Conservation (phyloP, 1,284 basidiomycete species). For the Fomitopsis schrenkii region DNA sequence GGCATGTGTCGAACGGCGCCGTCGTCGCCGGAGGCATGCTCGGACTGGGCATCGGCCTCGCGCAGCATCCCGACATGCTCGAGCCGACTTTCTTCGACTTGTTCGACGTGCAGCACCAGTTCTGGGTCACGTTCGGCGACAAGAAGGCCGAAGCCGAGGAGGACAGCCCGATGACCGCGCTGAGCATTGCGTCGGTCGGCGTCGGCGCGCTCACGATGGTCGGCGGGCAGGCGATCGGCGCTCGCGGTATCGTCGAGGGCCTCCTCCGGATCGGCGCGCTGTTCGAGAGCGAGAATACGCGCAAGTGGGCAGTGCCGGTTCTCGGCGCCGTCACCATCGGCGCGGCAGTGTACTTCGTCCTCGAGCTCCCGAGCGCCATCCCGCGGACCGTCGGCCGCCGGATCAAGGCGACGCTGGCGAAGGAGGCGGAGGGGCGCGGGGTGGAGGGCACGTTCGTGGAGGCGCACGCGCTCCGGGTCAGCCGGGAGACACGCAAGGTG, state of each 20-base stretch:
- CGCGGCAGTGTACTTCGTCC: conserved; percentile 77
- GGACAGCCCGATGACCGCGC: conserved; percentile 59
- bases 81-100: conserved; percentile 80
- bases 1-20: conserved; percentile 41
- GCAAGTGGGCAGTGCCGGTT: conserved; percentile 87
- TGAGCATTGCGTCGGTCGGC: conserved; percentile 75
- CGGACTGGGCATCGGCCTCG: conserved; percentile 74
- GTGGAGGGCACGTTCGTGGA: conserved; percentile 60
- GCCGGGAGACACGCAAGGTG: conserved; percentile 92
- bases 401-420: conserved; percentile 57
- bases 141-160: conserved; percentile 36
- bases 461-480: conserved; percentile 68
- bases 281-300: conserved; percentile 76
- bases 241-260: conserved; percentile 76
- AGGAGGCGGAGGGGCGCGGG: conserved; percentile 32
- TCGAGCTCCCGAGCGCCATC: conserved; percentile 88
- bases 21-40: conserved; percentile 70
- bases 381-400: conserved; percentile 89
- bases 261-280: conserved; percentile 73
- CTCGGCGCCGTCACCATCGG: conserved; percentile 77
- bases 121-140: conserved; percentile 63
- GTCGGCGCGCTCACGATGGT: conserved; percentile 88
- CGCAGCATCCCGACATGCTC: conserved; percentile 64
- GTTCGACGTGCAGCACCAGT: conserved; percentile 84
- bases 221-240: conserved; percentile 76